Evolutionary conservation across 345 rosid genomes (phyloP).

Genomic region (Lagerstroemia speciosa): DNA sequence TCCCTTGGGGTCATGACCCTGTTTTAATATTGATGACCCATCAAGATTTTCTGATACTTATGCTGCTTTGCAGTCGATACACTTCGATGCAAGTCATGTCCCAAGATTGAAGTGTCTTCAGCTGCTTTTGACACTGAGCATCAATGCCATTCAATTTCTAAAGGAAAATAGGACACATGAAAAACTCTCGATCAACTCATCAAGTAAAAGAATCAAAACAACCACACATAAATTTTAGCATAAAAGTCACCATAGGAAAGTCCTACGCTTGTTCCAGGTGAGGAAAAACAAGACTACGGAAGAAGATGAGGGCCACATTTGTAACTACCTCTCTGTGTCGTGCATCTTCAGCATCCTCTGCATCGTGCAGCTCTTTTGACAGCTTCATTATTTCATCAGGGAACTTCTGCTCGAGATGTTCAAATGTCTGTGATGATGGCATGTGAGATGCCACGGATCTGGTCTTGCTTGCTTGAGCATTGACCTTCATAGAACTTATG

Average conservation of each 20-base stretch:
- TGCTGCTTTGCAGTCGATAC: constrained; percentile 59
- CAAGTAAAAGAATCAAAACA: not conserved
- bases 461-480: too few species aligned
- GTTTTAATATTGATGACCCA: constrained; percentile 31
- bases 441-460: too few species aligned
- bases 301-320: not conserved
- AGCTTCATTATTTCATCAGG: constrained; percentile 58
- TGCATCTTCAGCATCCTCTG: constrained; percentile 74
- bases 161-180: not conserved
- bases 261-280: not conserved
- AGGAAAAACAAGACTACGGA: not conserved
- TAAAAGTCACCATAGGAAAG: not conserved
- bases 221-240: not conserved
- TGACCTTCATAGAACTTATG: too few species aligned
- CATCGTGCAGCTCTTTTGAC: constrained; percentile 59
- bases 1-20: constrained; percentile 27
- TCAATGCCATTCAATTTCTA: constrained; percentile 66
- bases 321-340: constrained; percentile 80
- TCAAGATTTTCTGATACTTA: constrained; percentile 42
- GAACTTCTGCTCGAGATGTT: constrained; percentile 63
- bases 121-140: constrained; percentile 57
- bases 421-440: constrained; percentile 43
- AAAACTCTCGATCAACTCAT: not conserved
- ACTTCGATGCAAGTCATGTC: constrained; percentile 62
- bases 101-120: constrained; percentile 48